Evolutionary conservation across 768 basidiomycete genomes (phyloP).

Genomic region (Naganishia vaughanmartiniae): DNA sequence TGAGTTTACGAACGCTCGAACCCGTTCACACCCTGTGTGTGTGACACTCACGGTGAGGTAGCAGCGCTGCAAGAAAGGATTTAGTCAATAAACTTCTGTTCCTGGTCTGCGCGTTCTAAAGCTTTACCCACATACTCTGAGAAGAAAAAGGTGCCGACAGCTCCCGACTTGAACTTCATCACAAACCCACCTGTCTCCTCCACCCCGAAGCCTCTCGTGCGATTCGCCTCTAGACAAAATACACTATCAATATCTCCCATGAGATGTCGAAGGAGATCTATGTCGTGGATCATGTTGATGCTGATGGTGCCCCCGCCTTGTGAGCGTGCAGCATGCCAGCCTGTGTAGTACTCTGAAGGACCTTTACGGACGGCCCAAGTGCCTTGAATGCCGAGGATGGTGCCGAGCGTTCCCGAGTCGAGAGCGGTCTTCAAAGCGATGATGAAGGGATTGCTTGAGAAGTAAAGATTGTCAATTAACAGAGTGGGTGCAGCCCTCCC

Average conservation of each 20-base stretch:
- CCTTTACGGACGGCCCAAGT: slow-evolving; percentile 26
- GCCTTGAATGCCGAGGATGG: slow-evolving; percentile 7
- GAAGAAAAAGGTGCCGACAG: slow-evolving; percentile 38
- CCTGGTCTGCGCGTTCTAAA: not conserved
- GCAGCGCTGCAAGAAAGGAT: slow-evolving; percentile 27
- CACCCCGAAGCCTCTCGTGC: slow-evolving; percentile 29
- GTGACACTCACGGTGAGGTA: slow-evolving; percentile 29
- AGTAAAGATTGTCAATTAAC: not conserved
- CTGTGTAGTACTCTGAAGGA: slow-evolving; percentile 12
- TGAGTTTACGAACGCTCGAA: not conserved
- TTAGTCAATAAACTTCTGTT: not conserved
- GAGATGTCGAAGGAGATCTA: slow-evolving; percentile 34
- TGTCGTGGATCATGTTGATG: slow-evolving; percentile 27
- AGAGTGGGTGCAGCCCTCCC: not conserved
- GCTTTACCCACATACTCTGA: slow-evolving; percentile 29
- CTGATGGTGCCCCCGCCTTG: slow-evolving; percentile 16
- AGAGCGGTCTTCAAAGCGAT: slow-evolving; percentile 17
- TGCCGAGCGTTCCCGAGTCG: slow-evolving; percentile 12
- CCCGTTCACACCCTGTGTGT: not conserved
- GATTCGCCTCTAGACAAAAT: slow-evolving; percentile 29
- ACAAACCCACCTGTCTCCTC: slow-evolving; percentile 38
- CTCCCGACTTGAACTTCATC: slow-evolving; percentile 33
- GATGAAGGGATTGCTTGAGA: slow-evolving; percentile 21
- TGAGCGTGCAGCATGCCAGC: not conserved
- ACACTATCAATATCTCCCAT: slow-evolving; percentile 35